Evolutionary conservation across 2,329 filamentous ascomycete species (phyloP), one percentile per base, ranked within the genome.

Genomic region (Phoma sp.): DNA sequence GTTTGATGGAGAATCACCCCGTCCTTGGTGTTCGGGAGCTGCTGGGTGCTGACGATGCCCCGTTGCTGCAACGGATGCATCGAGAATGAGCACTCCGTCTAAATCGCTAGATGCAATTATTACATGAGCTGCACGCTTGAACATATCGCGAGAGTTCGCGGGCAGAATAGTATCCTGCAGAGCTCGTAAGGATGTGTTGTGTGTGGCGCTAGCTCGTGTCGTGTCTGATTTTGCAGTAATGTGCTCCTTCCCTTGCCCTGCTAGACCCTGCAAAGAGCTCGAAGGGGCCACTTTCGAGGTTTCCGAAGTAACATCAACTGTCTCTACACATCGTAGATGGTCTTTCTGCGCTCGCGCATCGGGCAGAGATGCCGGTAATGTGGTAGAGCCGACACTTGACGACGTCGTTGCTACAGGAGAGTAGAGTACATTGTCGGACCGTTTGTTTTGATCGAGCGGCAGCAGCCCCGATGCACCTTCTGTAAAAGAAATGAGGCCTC

Each of bases 21-120:
- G 11, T 7, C 27, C n/a, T 38, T 45, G 42, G 7, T 45, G 59
- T 10, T 54, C 39, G 6, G 57, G 35, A 11, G 41, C 47, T 18
- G 41, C 47, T 10, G 60, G 46, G 13, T 35, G 14, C 24, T 63
- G 62, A 1, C 54, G 52, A 25, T 57, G 57, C 7, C 50, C 61
- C 23, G 57, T 64, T 24, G 64, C 63, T 18, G 64, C 69, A 25
- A 72, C 56, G 4, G 68, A 71, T 4, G 71, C 71, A 38, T 74
- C 71, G 1, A 74, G 58, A 13, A 74, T 71, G 2, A 74, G 27
- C 1, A 74, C 70, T 10, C 72, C 72, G 25, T 74, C 71, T 1
- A 73, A 45, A 25, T 66, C 61, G 35, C 70, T 73, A 2, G 71
- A 72, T 7, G 61, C 58, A 47, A 66, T 60, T 51, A 74, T 69